These are phyloP conservation scores for Entomophthora muscae DNA, from an alignment of 371 early-diverging fungal genomes.

Conservation along the genomic window DNA sequence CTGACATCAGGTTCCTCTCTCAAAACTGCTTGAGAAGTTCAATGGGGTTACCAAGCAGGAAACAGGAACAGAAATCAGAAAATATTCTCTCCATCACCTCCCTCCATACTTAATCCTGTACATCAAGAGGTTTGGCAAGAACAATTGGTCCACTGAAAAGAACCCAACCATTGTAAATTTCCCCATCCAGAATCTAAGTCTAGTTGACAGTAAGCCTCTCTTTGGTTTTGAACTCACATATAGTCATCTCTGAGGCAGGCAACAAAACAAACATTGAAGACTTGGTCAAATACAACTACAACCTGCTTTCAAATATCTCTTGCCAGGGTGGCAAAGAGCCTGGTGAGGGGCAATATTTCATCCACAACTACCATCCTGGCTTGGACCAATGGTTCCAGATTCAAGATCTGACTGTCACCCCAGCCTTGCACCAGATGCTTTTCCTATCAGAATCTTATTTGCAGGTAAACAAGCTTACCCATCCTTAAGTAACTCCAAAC, in stretches of 20 bases:
- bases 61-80: slow-evolving; percentile 35
- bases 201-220: slow-evolving; percentile 14
- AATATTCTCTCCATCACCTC: slow-evolving; percentile 50
- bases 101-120: slow-evolving; percentile 82
- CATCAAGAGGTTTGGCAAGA: slow-evolving; percentile 81
- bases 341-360: slow-evolving; percentile 53
- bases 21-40: slow-evolving; percentile 63
- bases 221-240: too few relatives aligned
- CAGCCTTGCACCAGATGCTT: slow-evolving; percentile 87
- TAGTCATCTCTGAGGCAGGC: slow-evolving; percentile 29
- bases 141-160: slow-evolving; percentile 74
- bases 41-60: slow-evolving; percentile 63
- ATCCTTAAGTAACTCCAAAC: neutral
- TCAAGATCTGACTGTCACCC: slow-evolving; percentile 84
- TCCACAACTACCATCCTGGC: slow-evolving; percentile 60
- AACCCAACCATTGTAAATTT: slow-evolving; percentile 97
- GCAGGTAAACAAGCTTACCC: slow-evolving; percentile 32
- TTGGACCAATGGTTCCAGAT: slow-evolving; percentile 88
- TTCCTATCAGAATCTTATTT: slow-evolving; percentile 84
- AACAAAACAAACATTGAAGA: slow-evolving; percentile 9
- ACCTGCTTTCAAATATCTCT: slow-evolving; percentile 79
- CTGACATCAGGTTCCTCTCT: slow-evolving; percentile 32
- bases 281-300: slow-evolving; percentile 36
- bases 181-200: slow-evolving; percentile 66
- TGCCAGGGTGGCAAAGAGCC: slow-evolving; percentile 69